A percentile compares a stretch with the other conserved stretches of the same genome.
phyloP scores from a whole-genome alignment of 1,284 basidiomycete species.

The Trametes polyzona region DNA sequence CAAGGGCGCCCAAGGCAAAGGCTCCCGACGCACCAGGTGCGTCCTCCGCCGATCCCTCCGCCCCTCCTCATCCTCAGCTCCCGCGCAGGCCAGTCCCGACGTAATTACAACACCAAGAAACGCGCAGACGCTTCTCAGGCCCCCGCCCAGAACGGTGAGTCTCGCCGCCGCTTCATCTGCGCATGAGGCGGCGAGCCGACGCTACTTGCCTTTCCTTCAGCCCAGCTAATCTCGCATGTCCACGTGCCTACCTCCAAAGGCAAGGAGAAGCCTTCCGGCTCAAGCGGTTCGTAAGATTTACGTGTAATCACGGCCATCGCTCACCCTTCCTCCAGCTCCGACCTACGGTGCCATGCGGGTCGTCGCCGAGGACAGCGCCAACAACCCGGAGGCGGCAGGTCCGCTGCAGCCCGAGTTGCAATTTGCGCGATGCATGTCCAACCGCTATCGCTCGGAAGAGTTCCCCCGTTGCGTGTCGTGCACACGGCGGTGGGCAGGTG shows the following conservation, averaged over 20 bases:
- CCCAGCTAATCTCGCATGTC: conserved; percentile 52
- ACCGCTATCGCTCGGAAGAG: conserved; percentile 66
- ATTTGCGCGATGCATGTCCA: conserved; percentile 79
- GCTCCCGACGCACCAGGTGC: conserved; percentile 37
- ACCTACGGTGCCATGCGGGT: conserved; percentile 28
- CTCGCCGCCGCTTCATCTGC: conserved; percentile 8
- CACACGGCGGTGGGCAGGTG: conserved; percentile 81
- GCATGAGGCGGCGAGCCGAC: conserved; percentile 20
- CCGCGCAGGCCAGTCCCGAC: conserved; percentile 51
- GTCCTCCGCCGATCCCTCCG: conserved; percentile 25
- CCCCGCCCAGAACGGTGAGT: conserved; percentile 47
- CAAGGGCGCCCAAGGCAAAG: conserved; percentile 42
- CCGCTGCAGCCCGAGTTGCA: conserved; percentile 63
- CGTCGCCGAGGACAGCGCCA: conserved; percentile 28
- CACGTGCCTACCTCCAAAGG: conserved; percentile 43
- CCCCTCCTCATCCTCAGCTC: conserved; percentile 1
- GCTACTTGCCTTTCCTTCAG: conserved; percentile 34
- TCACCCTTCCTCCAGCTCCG: conserved; percentile 13
- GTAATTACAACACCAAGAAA: conserved; percentile 69
- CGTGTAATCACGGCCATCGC: conserved; percentile 17
- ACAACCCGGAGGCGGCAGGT: conserved; percentile 26
- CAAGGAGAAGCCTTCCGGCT: conserved; percentile 44
- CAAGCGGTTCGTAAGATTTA: conserved; percentile 40
- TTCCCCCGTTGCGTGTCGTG: conserved; percentile 81
- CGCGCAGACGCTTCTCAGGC: conserved; percentile 66